Percentiles rank a stretch among this genome's conserved stretches.
Evolutionary conservation across 176 grass and related monocot genomes (phyloP).

Genomic region (Cymbopogon citratus): DNA sequence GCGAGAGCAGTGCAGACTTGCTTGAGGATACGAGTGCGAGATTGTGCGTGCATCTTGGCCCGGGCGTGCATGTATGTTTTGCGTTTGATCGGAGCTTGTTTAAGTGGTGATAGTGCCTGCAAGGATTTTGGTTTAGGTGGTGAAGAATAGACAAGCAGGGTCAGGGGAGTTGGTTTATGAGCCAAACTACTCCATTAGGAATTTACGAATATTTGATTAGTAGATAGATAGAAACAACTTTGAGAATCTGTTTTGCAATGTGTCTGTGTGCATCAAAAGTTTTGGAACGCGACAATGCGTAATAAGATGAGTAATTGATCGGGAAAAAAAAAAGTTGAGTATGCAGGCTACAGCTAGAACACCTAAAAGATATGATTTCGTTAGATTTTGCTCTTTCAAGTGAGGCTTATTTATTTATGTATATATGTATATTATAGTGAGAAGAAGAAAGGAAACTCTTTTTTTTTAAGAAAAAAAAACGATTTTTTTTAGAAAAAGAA

Average conservation of each 20-base stretch:
- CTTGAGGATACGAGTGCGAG: not conserved
- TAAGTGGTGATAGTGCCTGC: not conserved
- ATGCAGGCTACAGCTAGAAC: no score
- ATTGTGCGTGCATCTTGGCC: conserved; percentile 33
- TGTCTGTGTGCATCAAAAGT: not conserved
- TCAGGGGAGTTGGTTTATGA: conserved; percentile 24
- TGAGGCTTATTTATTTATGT: no score
- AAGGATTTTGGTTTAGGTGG: not conserved
- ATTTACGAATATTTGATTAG: not conserved
- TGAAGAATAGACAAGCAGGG: not conserved
- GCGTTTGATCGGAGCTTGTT: not conserved
- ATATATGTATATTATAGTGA: no score
- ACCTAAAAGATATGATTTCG: no score
- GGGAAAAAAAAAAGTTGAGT: no score
- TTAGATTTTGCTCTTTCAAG: no score
- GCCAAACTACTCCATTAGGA: conserved; percentile 27
- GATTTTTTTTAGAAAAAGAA: no score
- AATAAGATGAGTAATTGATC: no score
- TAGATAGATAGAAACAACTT: not conserved
- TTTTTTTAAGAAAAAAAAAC: no score
- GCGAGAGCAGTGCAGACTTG: conserved; percentile 29
- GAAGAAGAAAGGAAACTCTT: no score
- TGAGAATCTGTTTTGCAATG: not conserved
- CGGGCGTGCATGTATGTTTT: not conserved
- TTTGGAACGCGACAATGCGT: no score